Conservation (phyloP, 1,139 yeast species). For the Trichomonascaceae sp. region DNA sequence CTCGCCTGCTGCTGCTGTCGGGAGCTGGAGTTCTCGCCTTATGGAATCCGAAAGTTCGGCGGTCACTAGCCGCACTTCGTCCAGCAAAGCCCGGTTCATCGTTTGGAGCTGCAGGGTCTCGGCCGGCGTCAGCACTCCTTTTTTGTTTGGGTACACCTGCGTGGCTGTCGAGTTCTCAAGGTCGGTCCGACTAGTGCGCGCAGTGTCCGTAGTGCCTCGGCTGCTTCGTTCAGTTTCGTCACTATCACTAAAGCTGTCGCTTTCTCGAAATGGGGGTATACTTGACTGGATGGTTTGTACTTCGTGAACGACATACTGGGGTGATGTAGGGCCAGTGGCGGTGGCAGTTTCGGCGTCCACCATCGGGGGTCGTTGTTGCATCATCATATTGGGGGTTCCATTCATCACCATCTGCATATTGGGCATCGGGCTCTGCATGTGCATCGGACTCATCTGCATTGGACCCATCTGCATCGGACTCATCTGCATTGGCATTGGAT, state of each 20-base stretch:
- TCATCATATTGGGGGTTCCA: no score
- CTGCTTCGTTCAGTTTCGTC: background rate
- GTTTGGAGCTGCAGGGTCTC: constrained; percentile 7
- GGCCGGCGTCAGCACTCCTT: constrained; percentile 1
- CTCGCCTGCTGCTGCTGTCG: constrained; percentile 7
- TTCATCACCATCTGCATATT: background rate
- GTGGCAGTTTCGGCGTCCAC: background rate
- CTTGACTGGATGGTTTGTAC: background rate
- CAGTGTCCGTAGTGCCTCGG: background rate
- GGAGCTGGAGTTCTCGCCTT: constrained; percentile 24
- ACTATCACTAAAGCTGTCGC: background rate
- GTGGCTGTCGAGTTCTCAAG: background rate
- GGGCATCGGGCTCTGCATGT: background rate
- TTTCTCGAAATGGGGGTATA: background rate
- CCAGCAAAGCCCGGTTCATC: constrained; percentile 17
- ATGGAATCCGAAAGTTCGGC: constrained; percentile 27
- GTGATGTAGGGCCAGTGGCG: background rate
- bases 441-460: background rate
- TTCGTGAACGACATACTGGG: background rate
- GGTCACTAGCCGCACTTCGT: constrained; percentile 25
- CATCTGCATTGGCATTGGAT: background rate
- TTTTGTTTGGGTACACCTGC: background rate
- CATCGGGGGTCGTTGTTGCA: no score
- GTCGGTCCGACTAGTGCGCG: background rate
- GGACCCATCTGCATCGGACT: background rate